Conservation (phyloP, 1,139 yeast species). For the Suhomyces ambrosiae region DNA sequence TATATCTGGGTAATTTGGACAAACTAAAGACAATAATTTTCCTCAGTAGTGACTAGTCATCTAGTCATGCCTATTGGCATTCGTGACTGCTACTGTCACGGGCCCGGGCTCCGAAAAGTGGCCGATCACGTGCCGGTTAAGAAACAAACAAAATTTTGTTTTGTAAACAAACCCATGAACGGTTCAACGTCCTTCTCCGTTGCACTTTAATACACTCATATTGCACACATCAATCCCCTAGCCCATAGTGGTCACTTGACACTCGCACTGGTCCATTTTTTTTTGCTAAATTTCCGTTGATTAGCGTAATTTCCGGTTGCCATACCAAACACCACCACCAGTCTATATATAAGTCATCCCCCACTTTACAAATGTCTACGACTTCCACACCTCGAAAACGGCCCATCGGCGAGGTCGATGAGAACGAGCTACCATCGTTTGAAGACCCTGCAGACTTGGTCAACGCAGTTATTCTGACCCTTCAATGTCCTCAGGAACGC, state of each 20-base stretch:
- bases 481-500: constrained; percentile 50
- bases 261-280: neutral
- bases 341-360: too few relatives aligned
- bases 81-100: neutral
- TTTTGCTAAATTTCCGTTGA: too few relatives aligned
- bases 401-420: constrained; percentile 24
- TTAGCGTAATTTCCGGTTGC: too few relatives aligned
- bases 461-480: constrained; percentile 53
- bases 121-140: constrained; percentile 1
- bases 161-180: constrained; percentile 16
- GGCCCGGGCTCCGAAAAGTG: constrained; percentile 1
- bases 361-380: constrained; percentile 15
- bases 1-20: too few relatives aligned
- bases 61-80: neutral
- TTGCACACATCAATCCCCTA: neutral
- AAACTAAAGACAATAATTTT: too few relatives aligned
- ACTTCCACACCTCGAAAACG: constrained; percentile 36
- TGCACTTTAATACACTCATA: neutral
- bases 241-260: too few relatives aligned
- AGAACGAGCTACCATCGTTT: constrained; percentile 32
- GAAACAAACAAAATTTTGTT: constrained; percentile 16
- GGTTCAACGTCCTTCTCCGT: constrained; percentile 2
- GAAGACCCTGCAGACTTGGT: constrained; percentile 57
- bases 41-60: too few relatives aligned
- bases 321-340: too few relatives aligned